These are phyloP conservation scores for Arthrobotrys iridis DNA, from an alignment of 2,329 filamentous ascomycete species.

Conservation along the genomic window DNA sequence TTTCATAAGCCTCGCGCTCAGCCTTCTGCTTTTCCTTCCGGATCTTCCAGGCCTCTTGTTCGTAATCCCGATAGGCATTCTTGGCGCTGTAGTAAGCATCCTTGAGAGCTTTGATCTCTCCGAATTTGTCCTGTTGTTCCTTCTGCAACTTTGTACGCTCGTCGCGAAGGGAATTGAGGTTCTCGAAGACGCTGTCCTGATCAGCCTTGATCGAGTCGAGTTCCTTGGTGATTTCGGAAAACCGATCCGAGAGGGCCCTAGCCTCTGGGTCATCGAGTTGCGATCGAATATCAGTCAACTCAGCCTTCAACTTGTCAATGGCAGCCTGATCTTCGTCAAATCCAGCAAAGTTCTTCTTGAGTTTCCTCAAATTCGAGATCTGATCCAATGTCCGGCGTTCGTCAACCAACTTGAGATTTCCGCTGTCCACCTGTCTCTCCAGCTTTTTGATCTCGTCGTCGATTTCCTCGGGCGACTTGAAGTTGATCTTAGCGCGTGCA, in stretches of 20 bases:
- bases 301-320: constrained; percentile 85
- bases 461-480: constrained; percentile 87
- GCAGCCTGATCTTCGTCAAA: constrained; percentile 87
- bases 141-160: constrained; percentile 84
- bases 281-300: constrained; percentile 90
- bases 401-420: constrained; percentile 93
- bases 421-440: constrained; percentile 85
- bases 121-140: constrained; percentile 86
- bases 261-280: constrained; percentile 89
- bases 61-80: constrained; percentile 83
- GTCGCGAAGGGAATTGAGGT: constrained; percentile 82
- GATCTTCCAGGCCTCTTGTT: constrained; percentile 81
- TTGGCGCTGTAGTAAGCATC: constrained; percentile 85
- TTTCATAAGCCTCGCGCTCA: constrained; percentile 78
- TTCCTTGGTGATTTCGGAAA: constrained; percentile 84
- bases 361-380: constrained; percentile 82
- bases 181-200: constrained; percentile 90
- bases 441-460: constrained; percentile 82
- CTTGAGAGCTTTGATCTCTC: constrained; percentile 84
- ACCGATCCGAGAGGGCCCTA: constrained; percentile 86
- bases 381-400: constrained; percentile 93
- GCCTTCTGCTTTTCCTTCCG: constrained; percentile 55
- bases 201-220: constrained; percentile 89
- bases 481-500: constrained; percentile 80
- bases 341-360: constrained; percentile 87